Evolutionary conservation across 306 rosid species (phyloP).

Genomic region (Vigna unguiculata): DNA sequence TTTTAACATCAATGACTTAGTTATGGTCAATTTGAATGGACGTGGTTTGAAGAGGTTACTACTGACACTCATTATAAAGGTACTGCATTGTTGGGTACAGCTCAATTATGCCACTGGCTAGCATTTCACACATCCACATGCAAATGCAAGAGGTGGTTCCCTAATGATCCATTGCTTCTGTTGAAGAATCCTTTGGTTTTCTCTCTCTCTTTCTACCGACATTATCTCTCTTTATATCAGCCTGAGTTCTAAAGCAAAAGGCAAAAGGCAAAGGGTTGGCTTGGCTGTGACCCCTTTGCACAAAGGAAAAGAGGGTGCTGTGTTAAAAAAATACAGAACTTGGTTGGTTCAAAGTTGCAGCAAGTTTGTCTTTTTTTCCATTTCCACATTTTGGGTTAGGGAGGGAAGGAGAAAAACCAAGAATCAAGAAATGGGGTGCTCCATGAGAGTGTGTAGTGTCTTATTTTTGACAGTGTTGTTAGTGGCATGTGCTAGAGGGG

Average conservation of each 20-base stretch:
- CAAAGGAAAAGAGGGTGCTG: constrained; percentile 33
- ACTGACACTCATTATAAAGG: constrained; percentile 33
- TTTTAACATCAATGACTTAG: background rate
- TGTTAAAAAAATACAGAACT: background rate
- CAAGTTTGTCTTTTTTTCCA: constrained; percentile 30
- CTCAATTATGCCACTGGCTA: constrained; percentile 42
- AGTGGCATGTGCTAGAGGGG: constrained; percentile 60
- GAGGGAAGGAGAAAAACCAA: constrained; percentile 19
- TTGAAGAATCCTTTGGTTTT: constrained; percentile 27
- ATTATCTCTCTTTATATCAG: constrained; percentile 26
- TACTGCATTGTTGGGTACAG: constrained; percentile 43
- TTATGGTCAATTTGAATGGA: constrained; percentile 1
- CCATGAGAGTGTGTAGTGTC: constrained; percentile 40
- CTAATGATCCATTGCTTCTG: constrained; percentile 34
- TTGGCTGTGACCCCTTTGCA: constrained; percentile 26
- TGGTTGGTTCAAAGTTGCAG: constrained; percentile 13
- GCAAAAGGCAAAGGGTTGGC: constrained; percentile 16
- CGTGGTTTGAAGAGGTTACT: constrained; percentile 34
- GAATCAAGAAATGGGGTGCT: constrained; percentile 50
- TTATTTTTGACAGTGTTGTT: constrained; percentile 48
- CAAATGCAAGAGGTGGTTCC: constrained; percentile 20
- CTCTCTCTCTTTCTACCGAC: constrained; percentile 43
- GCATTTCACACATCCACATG: constrained; percentile 6
- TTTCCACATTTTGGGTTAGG: constrained; percentile 17
- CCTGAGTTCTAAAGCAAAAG: constrained; percentile 34